Evolutionary conservation across 2,329 filamentous ascomycete species (phyloP).

Genomic region (Leptographium flavum): DNA sequence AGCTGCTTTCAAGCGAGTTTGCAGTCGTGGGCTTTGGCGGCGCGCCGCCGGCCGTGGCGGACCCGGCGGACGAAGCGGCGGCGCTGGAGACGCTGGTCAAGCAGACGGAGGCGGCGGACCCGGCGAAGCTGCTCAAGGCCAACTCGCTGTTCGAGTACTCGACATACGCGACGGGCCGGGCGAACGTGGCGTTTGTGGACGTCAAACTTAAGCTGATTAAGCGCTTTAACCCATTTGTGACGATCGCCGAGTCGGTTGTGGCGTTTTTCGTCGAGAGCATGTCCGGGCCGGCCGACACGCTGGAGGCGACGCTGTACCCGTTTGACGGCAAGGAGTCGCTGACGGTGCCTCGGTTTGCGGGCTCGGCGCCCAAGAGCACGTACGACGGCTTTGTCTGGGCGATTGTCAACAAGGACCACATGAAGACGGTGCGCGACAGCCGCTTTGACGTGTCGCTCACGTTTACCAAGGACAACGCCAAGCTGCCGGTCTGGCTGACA

Average conservation of each 20-base stretch:
- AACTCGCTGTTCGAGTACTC: constrained; percentile 77
- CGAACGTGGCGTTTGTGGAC: constrained; percentile 86
- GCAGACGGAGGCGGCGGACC: constrained; percentile 20
- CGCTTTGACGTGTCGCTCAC: constrained; percentile 92
- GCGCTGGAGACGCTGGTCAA: constrained; percentile 44
- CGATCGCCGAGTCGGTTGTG: constrained; percentile 47
- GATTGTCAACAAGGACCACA: constrained; percentile 84
- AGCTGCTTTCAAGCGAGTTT: constrained; percentile 66
- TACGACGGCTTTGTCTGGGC: constrained; percentile 94
- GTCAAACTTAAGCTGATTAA: constrained; percentile 69
- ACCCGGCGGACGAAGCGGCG: constrained; percentile 39
- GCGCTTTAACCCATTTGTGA: constrained; percentile 66
- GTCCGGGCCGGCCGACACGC: constrained; percentile 50
- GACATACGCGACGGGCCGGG: constrained; percentile 78
- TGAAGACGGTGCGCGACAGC: constrained; percentile 80
- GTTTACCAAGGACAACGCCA: constrained; percentile 79
- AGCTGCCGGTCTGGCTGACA: constrained; percentile 79
- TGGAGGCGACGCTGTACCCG: constrained; percentile 68
- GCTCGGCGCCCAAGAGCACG: constrained; percentile 36
- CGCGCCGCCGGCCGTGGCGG: constrained; percentile 23
- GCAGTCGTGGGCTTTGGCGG: constrained; percentile 69
- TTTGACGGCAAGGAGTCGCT: constrained; percentile 86
- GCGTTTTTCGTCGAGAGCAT: constrained; percentile 72
- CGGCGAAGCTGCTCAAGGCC: constrained; percentile 60
- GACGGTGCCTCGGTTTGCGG: constrained; percentile 45